A percentile compares a stretch with the other conserved stretches of the same genome.
These are phyloP conservation scores for Chiua virens DNA, from an alignment of 768 basidiomycete genomes.

Conservation along the genomic window DNA sequence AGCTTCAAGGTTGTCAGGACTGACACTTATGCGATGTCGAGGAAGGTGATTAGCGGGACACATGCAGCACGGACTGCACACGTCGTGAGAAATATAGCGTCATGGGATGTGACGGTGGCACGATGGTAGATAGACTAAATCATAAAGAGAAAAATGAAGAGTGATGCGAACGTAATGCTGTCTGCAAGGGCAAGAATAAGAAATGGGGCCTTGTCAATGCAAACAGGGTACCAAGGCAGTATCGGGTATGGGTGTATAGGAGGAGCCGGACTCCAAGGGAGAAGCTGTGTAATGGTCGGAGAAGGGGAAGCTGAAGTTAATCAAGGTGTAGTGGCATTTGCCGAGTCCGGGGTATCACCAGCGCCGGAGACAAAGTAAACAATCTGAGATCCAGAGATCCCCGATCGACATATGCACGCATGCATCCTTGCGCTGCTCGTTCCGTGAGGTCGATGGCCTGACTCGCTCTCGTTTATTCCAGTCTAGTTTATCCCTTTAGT, in stretches of 20 bases:
- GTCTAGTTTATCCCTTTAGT: neutral
- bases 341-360: constrained; percentile 34
- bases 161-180: too few species aligned
- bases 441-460: neutral
- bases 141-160: too few species aligned
- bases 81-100: too few species aligned
- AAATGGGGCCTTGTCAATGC: neutral
- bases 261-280: neutral
- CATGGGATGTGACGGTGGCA: too few species aligned
- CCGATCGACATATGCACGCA: constrained; percentile 8
- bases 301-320: neutral
- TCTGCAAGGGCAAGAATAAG: neutral
- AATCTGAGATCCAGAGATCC: constrained; percentile 33
- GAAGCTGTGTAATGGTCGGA: neutral
- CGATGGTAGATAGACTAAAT: too few species aligned
- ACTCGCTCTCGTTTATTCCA: neutral
- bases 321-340: constrained; percentile 16
- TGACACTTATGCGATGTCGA: too few species aligned
- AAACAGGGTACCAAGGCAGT: neutral
- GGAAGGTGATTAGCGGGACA: too few species aligned
- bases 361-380: constrained; percentile 32
- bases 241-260: constrained; percentile 1
- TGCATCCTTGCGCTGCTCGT: neutral
- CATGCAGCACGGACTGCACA: too few species aligned
- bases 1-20: too few species aligned